Conservation (phyloP, 495 filamentous ascomycete species). For the Podospora anserina region DNA sequence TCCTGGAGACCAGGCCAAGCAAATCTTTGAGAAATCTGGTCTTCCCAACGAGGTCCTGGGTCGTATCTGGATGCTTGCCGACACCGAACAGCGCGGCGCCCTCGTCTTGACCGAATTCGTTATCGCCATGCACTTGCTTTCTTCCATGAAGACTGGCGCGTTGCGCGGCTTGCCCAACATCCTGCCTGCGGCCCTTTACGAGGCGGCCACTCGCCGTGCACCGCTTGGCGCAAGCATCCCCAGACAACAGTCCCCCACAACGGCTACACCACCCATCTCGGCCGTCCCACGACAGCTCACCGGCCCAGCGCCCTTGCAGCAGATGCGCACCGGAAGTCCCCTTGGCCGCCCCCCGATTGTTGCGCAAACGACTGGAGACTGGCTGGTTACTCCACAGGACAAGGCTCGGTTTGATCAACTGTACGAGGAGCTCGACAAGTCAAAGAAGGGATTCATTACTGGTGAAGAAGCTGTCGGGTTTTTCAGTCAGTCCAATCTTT, state of each 20-base stretch:
- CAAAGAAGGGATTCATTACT: slow-evolving; percentile 74
- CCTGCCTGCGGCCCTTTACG: slow-evolving; percentile 82
- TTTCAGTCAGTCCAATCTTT: slow-evolving; percentile 84
- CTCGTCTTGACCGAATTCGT: slow-evolving; percentile 92
- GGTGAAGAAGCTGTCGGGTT: slow-evolving; percentile 94
- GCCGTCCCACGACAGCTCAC: slow-evolving; percentile 48
- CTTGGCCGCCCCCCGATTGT: slow-evolving; percentile 58
- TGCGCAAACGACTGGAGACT: slow-evolving; percentile 69
- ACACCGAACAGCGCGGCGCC: slow-evolving; percentile 85
- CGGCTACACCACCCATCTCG: slow-evolving; percentile 35
- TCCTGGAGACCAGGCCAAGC: slow-evolving; percentile 85
- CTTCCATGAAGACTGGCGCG: slow-evolving; percentile 79
- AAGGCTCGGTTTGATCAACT: slow-evolving; percentile 83
- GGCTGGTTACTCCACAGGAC: slow-evolving; percentile 77
- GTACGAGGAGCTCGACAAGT: slow-evolving; percentile 76
- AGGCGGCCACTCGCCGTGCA: slow-evolving; percentile 76
- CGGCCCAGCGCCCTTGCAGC: slow-evolving; percentile 36
- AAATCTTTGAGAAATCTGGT: slow-evolving; percentile 89
- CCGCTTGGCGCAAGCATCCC: slow-evolving; percentile 44
- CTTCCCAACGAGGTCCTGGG: slow-evolving; percentile 88
- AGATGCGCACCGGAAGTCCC: slow-evolving; percentile 65
- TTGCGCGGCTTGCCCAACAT: slow-evolving; percentile 76
- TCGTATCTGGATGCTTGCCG: slow-evolving; percentile 90
- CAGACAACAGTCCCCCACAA: slow-evolving; percentile 38
- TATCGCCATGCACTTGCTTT: slow-evolving; percentile 95